Evolutionary conservation across 257 asterid genomes (phyloP), one percentile per base, ranked within the genome.

Genomic region (Rhazya stricta): DNA sequence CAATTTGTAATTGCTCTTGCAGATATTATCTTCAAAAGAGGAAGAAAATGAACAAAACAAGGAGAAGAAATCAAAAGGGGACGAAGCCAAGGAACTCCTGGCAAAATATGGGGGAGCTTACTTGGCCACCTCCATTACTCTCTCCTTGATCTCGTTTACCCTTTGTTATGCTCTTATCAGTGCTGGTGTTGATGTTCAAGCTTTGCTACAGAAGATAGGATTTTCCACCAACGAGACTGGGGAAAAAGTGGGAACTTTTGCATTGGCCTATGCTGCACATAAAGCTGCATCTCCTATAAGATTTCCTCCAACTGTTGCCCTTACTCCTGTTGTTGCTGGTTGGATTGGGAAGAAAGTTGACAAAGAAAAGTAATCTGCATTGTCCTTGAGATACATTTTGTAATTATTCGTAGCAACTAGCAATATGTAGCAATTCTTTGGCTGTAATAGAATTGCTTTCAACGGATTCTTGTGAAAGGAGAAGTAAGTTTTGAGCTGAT

Each of bases 251-350:
- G 99, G 98, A 77, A 92, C 98, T 45, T 88, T 92, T 76, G 98
- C 98, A 15, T 82, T 92, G 84, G 97, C 99, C 9, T 95, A 95
- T 73, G 99, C 98, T 6, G 99, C 97, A 12, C 99, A 92, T 80
- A 95, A 95, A 83, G 99, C 99, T 43, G 99, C 98, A 46, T 95
- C 98, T 21, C 99, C 98, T 1, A 95, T 92, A 61, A 87, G 97
- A 70, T 95, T 95, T 67, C 98, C 99, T 2, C 99, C 99, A 3
- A 92, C 97, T 11, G 98, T 92, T 34, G 98, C 99, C 66, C 94
- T 95, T 70, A 92, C 98, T 4, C 99, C 97, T 21, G 73, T 90
- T 42, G 98, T 95, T 81, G 97, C 97, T 73, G 45, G 84, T 84
- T 95, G 98, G 98, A 92, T 92, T 60, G 94, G 98, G 27, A 92